Conservation (phyloP, 208 protist genomes). For the Sergeia podlipaevii region DNA sequence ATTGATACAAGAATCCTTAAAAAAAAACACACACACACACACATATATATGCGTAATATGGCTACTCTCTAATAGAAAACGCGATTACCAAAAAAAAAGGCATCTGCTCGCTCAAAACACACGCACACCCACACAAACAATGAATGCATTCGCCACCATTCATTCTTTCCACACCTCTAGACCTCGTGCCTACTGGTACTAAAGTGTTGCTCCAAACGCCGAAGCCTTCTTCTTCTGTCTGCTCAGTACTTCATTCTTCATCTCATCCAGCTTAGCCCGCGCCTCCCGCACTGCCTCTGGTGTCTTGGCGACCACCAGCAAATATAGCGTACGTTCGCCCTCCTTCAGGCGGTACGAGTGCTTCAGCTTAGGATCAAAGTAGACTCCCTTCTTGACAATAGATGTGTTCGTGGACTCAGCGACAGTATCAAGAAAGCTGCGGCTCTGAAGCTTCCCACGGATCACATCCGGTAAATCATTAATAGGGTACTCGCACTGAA, state of each 20-base stretch:
- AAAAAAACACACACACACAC: conserved; percentile 14
- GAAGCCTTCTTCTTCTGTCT: conserved; percentile 48
- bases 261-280: conserved; percentile 54
- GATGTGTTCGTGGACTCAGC: conserved; percentile 62
- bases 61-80: not conserved
- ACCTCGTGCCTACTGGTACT: not conserved
- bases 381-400: conserved; percentile 84
- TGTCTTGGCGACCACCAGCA: conserved; percentile 69
- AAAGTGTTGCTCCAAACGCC: conserved; percentile 43
- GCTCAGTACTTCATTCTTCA: conserved; percentile 49
- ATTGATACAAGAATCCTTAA: not conserved
- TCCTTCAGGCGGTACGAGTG: conserved; percentile 75
- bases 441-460: conserved; percentile 59
- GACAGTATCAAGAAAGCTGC: conserved; percentile 45
- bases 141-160: not conserved
- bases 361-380: conserved; percentile 70
- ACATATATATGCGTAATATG: conserved; percentile 6
- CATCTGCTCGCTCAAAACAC: not conserved
- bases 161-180: too few species aligned
- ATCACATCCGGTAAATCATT: conserved; percentile 78
- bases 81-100: not conserved
- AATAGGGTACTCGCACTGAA: conserved; percentile 77
- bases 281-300: conserved; percentile 64
- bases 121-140: not conserved
- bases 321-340: conserved; percentile 70